Percentiles rank a stretch among this genome's conserved stretches.
These are phyloP conservation scores for Corylus heterophylla DNA, from an alignment of 306 rosid genomes.

Conservation along the genomic window DNA sequence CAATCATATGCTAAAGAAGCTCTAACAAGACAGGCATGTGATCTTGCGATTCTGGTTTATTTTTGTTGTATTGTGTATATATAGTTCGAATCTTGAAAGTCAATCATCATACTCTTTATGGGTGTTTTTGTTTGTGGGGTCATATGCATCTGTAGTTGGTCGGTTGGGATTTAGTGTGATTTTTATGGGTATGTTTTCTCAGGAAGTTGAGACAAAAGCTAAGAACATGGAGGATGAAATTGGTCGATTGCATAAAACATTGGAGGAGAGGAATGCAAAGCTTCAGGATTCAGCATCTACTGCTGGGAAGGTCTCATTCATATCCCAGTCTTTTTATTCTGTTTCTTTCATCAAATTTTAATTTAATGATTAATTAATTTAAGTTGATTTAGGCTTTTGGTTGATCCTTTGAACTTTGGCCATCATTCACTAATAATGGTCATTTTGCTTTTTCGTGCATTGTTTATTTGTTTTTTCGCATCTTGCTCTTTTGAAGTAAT, in stretches of 20 bases:
- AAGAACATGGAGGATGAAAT: conserved; percentile 79
- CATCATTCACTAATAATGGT: conserved; percentile 25
- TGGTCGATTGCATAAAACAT: conserved; percentile 53
- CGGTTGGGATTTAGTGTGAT: conserved; percentile 20
- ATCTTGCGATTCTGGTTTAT: conserved; percentile 20
- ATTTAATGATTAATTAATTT: conserved; percentile 3
- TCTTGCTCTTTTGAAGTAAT: conserved; percentile 23
- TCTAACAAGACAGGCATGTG: conserved; percentile 72
- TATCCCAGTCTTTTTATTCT: conserved; percentile 16
- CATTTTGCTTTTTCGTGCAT: conserved; percentile 21
- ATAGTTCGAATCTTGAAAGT: conserved; percentile 30
- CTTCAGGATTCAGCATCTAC: conserved; percentile 72
- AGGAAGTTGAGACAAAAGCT: conserved; percentile 89
- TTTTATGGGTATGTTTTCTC: conserved; percentile 26
- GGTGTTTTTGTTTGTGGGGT: conserved; percentile 46
- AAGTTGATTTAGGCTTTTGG: conserved; percentile 5
- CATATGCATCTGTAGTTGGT: conserved; percentile 14
- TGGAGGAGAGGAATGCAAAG: conserved; percentile 66
- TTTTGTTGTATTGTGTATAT: conserved; percentile 31
- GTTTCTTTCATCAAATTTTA: conserved; percentile 14
- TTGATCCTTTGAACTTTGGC: background rate
- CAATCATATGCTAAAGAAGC: conserved; percentile 68
- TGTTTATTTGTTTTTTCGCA: conserved; percentile 2
- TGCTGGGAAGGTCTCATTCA: conserved; percentile 64
- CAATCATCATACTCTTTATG: conserved; percentile 36